Evolutionary conservation across 2,329 filamentous ascomycete species (phyloP), one percentile per base, ranked within the genome.

Genomic region (Aspergillus brunneoviolaceus): DNA sequence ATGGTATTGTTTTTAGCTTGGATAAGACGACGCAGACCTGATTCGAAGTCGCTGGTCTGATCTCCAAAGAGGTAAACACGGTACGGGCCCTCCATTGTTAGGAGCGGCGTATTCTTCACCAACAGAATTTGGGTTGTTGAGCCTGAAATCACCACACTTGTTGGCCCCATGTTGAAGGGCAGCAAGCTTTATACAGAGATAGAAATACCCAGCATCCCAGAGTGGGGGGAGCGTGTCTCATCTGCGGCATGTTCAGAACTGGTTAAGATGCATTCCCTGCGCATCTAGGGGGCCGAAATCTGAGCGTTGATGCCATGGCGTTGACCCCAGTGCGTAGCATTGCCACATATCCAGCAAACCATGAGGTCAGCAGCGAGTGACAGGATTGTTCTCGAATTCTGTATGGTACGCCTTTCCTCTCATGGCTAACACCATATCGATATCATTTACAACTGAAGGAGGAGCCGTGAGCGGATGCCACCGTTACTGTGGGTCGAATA

Each of bases 51-150:
- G 60, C 71, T 71, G 59, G 78, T 80, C 67, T 80, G 78, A 63
- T 80, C 78, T 69, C 78, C 78, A 66, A 80, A 80, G 70, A 80
- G 73, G 71, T 79, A 79, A 65, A 79, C 71, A 52, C 66, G 69
- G 63, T 65, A 70, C 60, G 64, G 63, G 55, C 61, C 67, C 62
- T 68, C 69, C 74, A 76, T 76, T 49, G 23, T 71, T 48, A 39
- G 47, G 60, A 49, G 35, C 45, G 42, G 58, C 23, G 42, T 49
- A 45, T 29, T 31, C 35, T 48, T 56, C 51, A 60, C 19, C 52
- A 31, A 47, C 48, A 50, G 50, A 39, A 60, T 63, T 51, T 63
- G 61, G 45, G 45, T 55, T 49, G 42, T 55, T 47, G 48, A 19
- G 39, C 27, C 14, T 49, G 33, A 55, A 16, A 31, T 47, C 53